Conservation (phyloP, 2,329 filamentous ascomycete genomes). For the Stagonosporopsis cucurbitacearum region DNA sequence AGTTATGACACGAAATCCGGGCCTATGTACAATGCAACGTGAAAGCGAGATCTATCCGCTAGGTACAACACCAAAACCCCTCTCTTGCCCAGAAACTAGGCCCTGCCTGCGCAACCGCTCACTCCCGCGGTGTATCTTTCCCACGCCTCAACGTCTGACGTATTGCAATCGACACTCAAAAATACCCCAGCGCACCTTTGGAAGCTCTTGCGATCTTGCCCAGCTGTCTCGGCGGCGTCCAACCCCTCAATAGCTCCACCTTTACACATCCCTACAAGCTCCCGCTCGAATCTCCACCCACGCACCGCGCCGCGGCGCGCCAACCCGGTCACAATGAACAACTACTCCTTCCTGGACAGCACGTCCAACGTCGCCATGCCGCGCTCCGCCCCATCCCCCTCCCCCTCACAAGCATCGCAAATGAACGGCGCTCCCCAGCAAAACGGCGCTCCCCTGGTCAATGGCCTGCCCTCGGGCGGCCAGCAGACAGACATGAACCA, state of each 20-base stretch:
- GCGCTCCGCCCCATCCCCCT: constrained; percentile 45
- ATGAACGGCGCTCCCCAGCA: constrained; percentile 36
- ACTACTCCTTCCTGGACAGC: constrained; percentile 47
- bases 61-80: not conserved
- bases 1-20: not conserved
- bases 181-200: not conserved
- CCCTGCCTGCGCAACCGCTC: constrained; percentile 9
- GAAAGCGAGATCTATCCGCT: not conserved
- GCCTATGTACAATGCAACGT: not conserved
- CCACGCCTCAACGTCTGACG: constrained; percentile 7
- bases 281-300: constrained; percentile 13
- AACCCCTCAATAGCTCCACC: not conserved
- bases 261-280: constrained; percentile 11
- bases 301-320: constrained; percentile 19
- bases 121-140: constrained; percentile 16
- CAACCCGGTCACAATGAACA: constrained; percentile 38
- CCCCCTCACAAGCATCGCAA: constrained; percentile 35
- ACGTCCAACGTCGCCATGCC: constrained; percentile 32
- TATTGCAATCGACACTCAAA: not conserved
- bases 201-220: not conserved
- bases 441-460: constrained; percentile 48
- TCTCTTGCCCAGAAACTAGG: constrained; percentile 6
- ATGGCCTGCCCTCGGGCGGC: constrained; percentile 48
- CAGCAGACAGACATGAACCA: constrained; percentile 54
- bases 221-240: not conserved